phyloP scores from a whole-genome alignment of 1,284 basidiomycete species.

The Xerocomus minutiporus region DNA sequence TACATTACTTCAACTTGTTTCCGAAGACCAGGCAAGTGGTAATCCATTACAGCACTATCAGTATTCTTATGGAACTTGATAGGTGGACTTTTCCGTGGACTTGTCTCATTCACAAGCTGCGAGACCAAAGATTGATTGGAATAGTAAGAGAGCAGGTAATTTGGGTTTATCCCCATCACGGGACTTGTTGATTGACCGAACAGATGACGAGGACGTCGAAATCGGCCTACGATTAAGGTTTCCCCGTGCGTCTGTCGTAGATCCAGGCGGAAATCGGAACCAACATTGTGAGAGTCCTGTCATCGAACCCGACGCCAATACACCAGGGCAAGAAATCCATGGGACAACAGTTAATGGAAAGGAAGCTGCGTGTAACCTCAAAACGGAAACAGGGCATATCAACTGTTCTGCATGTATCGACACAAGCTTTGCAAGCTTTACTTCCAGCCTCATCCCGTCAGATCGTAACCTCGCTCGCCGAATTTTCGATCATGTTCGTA shows the following conservation, averaged over 20 bases:
- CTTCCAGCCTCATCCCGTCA: slow-evolving; percentile 33
- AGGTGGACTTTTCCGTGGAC: slow-evolving; percentile 69
- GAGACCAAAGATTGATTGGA: slow-evolving; percentile 62
- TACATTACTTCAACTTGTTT: slow-evolving; percentile 66
- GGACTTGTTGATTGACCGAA: slow-evolving; percentile 1
- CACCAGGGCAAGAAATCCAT: slow-evolving; percentile 34
- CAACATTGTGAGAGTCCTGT: slow-evolving; percentile 15
- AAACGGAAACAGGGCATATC: slow-evolving; percentile 41
- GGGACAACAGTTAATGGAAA: slow-evolving; percentile 42
- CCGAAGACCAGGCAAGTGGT: slow-evolving; percentile 56
- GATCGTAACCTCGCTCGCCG: slow-evolving; percentile 36
- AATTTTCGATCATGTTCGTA: slow-evolving; percentile 41
- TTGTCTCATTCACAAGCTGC: slow-evolving; percentile 52
- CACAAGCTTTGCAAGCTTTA: slow-evolving; percentile 37
- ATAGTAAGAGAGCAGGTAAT: slow-evolving; percentile 79
- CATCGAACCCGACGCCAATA: slow-evolving; percentile 10
- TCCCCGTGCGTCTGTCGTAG: slow-evolving; percentile 16
- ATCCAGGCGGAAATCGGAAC: slow-evolving; percentile 13
- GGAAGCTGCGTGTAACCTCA: slow-evolving; percentile 48
- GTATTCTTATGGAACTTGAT: neutral
- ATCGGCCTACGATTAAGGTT: slow-evolving; percentile 53
- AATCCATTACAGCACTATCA: neutral
- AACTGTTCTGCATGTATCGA: slow-evolving; percentile 59
- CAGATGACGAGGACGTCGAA: slow-evolving; percentile 79
- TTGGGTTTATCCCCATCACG: slow-evolving; percentile 8